These are phyloP conservation scores for Syzygium syzygioides DNA, from an alignment of 441 rosid species.

Conservation along the genomic window DNA sequence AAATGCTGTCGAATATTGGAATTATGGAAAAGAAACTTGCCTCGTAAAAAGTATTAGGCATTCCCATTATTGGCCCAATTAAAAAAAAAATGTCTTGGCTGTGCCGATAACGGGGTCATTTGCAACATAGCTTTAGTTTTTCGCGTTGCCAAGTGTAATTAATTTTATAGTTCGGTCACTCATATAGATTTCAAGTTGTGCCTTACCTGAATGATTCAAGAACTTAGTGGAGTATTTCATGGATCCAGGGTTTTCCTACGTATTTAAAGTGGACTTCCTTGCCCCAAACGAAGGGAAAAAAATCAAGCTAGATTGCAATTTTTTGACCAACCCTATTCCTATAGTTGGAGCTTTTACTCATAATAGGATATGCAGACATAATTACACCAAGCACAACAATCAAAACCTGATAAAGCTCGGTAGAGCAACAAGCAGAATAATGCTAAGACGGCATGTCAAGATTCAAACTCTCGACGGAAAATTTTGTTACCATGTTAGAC, in stretches of 20 bases:
- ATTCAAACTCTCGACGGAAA: background rate
- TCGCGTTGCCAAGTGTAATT: background rate
- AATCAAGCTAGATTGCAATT: background rate
- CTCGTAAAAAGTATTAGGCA: background rate
- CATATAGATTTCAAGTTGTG: background rate
- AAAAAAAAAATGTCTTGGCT: background rate
- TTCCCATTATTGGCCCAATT: background rate
- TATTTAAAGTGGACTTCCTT: background rate
- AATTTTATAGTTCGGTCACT: background rate
- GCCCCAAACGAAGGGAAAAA: background rate
- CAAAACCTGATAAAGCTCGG: background rate
- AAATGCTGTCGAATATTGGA: background rate
- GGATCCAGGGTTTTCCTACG: background rate
- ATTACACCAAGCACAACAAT: background rate
- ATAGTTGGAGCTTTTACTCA: background rate
- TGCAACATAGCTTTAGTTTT: background rate
- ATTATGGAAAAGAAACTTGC: background rate
- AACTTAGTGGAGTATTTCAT: background rate
- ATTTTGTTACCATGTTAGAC: background rate
- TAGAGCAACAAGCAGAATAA: background rate
- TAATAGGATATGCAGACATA: background rate
- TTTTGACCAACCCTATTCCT: background rate
- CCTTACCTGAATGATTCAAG: background rate
- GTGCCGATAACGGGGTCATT: background rate
- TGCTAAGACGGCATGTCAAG: background rate